phyloP scores from a whole-genome alignment of 495 filamentous ascomycete species.

The Hyaloscypha finlandica region DNA sequence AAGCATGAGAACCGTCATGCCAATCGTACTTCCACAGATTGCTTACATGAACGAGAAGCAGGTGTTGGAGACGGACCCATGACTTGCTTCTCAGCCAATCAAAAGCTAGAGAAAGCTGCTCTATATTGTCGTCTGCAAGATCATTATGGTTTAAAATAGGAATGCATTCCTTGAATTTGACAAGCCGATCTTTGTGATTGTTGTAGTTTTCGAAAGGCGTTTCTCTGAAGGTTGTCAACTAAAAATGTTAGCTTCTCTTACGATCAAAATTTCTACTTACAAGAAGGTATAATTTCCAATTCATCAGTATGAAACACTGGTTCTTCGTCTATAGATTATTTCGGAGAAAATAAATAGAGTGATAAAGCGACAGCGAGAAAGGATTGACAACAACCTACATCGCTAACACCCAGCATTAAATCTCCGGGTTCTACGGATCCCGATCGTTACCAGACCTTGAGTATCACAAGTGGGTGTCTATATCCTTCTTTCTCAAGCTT shows the following conservation, averaged over 20 bases:
- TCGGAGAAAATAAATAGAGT: background rate
- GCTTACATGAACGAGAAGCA: background rate
- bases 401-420: background rate
- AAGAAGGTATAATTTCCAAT: no score
- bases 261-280: no score
- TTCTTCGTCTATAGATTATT: background rate
- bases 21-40: background rate
- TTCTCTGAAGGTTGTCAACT: background rate
- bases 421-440: background rate
- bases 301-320: no score
- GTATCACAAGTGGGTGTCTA: background rate
- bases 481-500: background rate
- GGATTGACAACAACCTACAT: background rate
- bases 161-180: background rate
- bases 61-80: background rate
- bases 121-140: background rate
- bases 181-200: background rate
- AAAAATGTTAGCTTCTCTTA: background rate
- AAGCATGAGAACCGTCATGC: background rate
- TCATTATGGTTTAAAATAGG: background rate
- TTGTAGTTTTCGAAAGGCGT: background rate
- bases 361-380: background rate
- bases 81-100: background rate
- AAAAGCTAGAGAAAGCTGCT: background rate
- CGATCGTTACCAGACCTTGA: background rate